Conservation (phyloP, 169 alveolate species). For the Neospora caninum region DNA sequence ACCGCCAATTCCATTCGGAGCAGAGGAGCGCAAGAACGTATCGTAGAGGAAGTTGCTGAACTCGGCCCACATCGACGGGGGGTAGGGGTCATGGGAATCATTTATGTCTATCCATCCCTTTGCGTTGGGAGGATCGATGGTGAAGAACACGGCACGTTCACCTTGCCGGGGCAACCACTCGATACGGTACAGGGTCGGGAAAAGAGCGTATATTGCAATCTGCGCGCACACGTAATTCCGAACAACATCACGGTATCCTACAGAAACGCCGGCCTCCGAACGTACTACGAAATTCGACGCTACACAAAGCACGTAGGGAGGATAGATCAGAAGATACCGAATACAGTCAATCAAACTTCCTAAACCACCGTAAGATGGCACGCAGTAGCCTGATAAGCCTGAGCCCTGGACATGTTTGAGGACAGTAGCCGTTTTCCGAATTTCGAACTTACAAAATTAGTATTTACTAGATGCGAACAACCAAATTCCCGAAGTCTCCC, state of each 20-base stretch:
- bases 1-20: slow-evolving; percentile 19
- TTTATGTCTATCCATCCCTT: slow-evolving; percentile 50
- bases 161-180: slow-evolving; percentile 23
- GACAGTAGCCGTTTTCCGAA: not conserved
- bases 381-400: too few relatives aligned
- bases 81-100: slow-evolving; percentile 41
- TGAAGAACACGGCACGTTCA: not conserved
- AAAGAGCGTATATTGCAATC: not conserved
- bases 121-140: slow-evolving; percentile 33
- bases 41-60: slow-evolving; percentile 9
- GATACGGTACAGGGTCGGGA: slow-evolving; percentile 18
- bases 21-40: not conserved
- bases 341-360: too few relatives aligned
- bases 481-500: slow-evolving; percentile 50
- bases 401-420: too few relatives aligned
- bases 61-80: slow-evolving; percentile 24
- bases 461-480: not conserved
- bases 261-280: too few relatives aligned
- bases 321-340: too few relatives aligned
- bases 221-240: not conserved
- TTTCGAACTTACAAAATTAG: slow-evolving; percentile 14
- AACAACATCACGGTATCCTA: not conserved
- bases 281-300: too few relatives aligned
- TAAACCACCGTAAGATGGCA: too few relatives aligned
- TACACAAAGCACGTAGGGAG: too few relatives aligned